Percentiles rank a stretch among this genome's conserved stretches.
Conservation (phyloP, 176 grass and related monocot genomes). For the Aechmea fasciata region DNA sequence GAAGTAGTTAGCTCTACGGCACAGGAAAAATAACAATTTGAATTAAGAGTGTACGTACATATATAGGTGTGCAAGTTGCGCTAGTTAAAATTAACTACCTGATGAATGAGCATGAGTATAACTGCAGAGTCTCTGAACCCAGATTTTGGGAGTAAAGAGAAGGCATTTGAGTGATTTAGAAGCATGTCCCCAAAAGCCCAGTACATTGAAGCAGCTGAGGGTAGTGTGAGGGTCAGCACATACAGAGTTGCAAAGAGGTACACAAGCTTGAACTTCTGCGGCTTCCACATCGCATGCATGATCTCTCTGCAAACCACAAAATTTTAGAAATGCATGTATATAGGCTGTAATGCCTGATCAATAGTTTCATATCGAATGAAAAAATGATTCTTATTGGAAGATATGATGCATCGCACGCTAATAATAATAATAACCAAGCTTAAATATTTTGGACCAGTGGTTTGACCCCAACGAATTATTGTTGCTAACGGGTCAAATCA, state of each 20-base stretch:
- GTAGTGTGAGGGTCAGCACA: constrained; percentile 84
- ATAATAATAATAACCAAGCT: too few relatives aligned
- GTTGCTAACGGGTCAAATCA: too few relatives aligned
- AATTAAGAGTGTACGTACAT: background rate
- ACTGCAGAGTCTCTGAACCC: constrained; percentile 66
- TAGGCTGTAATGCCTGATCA: background rate
- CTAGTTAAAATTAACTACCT: constrained; percentile 7
- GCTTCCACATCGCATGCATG: constrained; percentile 99
- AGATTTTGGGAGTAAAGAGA: constrained; percentile 70
- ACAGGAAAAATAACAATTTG: background rate
- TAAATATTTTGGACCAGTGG: too few relatives aligned
- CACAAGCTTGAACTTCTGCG: constrained; percentile 86
- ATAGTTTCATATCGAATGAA: too few relatives aligned
- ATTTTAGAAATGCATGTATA: too few relatives aligned
- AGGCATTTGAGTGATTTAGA: constrained; percentile 88
- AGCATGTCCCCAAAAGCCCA: constrained; percentile 93
- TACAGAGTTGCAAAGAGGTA: constrained; percentile 70
- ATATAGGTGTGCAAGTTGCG: too few relatives aligned
- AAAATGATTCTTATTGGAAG: too few relatives aligned
- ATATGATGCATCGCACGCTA: too few relatives aligned
- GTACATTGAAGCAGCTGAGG: constrained; percentile 82
- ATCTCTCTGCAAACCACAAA: constrained; percentile 53
- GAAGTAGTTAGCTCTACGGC: background rate
- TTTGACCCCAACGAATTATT: too few relatives aligned
- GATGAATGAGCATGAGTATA: constrained; percentile 84